Base-by-base conservation (phyloP, 2,329 filamentous ascomycete species). In the Neocucurbitaria cava region DNA sequence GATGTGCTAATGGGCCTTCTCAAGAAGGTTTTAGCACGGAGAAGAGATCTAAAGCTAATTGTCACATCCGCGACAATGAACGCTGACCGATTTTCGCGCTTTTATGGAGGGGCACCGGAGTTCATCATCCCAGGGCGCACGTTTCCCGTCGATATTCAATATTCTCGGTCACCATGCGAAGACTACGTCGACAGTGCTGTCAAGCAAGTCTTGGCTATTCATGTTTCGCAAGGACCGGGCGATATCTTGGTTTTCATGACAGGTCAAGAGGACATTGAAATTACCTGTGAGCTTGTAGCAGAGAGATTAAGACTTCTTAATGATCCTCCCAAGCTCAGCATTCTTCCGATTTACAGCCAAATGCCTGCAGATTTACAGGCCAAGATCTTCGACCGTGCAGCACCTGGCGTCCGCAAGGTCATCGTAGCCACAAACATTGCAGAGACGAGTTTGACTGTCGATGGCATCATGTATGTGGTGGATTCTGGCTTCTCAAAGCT, bases 231-330 rank as follows among this genome's bases (percentile, higher is more conserved):
- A 82, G 91, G 91, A 0, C 78, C 87, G 0, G 95, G 95, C 11
- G 95, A 99, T 77, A 98, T 99, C 51, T 81, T 99, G 8, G 94
- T 99, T 8, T 99, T 99, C 77, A 99, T 99, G 95, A 99, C 96
- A 0, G 95, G 95, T 10, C 95, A 98, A 74, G 96, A 99, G 77
- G 95, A 99, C 70, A 99, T 99, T 58, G 95, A 99, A 75, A 90
- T 90, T 38, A 99, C 96, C 0, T 99, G 95, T 72, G 95, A 99
- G 70, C 81, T 98, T 18, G 85, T 98, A 3, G 91, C 91, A 49
- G 94, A 97, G 72, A 85, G 95, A 39, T 81, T 99, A 15, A 89
- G 91, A 61, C 85, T 94, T 26, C 84, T 99, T 28, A 98, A 97
- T 59, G 93, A 99, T 68, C 94, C 95, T 0, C 93, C 95, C 1